phyloP scores from a whole-genome alignment of 495 filamentous ascomycete genomes.

The Viridothelium virens region DNA sequence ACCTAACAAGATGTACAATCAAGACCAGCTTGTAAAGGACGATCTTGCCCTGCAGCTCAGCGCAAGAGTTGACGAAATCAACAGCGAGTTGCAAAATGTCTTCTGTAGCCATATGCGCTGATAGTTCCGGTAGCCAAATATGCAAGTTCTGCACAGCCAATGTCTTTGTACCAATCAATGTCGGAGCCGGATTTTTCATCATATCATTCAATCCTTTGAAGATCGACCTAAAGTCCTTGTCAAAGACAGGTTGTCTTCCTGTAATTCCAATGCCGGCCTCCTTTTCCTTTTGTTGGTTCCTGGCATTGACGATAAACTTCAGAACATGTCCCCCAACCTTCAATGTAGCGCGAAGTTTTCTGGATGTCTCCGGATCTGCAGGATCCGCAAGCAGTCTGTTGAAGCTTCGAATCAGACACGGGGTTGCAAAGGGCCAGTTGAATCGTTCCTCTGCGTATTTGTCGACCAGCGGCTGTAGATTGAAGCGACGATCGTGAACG shows the following conservation, averaged over 20 bases:
- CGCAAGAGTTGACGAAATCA: conserved; percentile 88
- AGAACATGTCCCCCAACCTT: conserved; percentile 91
- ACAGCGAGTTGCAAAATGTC: conserved; percentile 89
- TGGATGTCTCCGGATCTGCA: conserved; percentile 68
- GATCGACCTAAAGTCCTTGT: conserved; percentile 69
- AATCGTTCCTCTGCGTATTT: conserved; percentile 83
- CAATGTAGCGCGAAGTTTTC: conserved; percentile 81
- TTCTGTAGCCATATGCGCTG: conserved; percentile 62
- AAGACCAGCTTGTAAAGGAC: conserved; percentile 89
- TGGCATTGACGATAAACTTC: conserved; percentile 88
- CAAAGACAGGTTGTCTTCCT: conserved; percentile 65
- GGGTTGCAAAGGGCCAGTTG: conserved; percentile 87
- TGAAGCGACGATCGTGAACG: conserved; percentile 89
- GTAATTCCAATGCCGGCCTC: conserved; percentile 87
- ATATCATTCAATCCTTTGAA: conserved; percentile 57
- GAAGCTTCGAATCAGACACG: conserved; percentile 85
- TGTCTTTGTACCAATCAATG: conserved; percentile 87
- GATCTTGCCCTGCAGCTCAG: conserved; percentile 80
- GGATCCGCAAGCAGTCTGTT: conserved; percentile 69
- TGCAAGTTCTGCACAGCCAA: conserved; percentile 95
- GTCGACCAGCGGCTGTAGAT: conserved; percentile 81
- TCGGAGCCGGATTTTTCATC: conserved; percentile 78
- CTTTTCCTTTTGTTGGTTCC: conserved; percentile 78
- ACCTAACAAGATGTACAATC: conserved; percentile 77
- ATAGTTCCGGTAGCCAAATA: conserved; percentile 85